Percentiles rank a stretch among this genome's conserved stretches.
phyloP scores from a whole-genome alignment of 2,329 filamentous ascomycete species.

The Fusarium coffeatum region DNA sequence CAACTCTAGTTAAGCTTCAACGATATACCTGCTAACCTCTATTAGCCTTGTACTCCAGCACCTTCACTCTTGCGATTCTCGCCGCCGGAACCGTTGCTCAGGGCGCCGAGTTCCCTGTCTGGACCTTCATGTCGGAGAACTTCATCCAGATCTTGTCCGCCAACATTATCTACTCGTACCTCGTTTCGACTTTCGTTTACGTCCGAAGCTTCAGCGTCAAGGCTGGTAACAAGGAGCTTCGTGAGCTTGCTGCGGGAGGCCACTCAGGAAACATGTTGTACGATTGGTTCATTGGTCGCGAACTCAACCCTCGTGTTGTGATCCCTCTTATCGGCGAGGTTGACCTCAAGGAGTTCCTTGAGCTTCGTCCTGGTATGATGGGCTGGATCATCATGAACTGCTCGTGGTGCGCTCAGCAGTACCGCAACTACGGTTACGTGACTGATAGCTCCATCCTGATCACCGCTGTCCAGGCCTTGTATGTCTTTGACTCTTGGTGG shows the following conservation, averaged over 20 bases:
- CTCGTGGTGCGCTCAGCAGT: constrained; percentile 87
- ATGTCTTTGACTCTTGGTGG: constrained; percentile 85
- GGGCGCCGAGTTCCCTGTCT: constrained; percentile 85
- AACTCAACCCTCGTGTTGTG: constrained; percentile 87
- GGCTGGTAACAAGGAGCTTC: constrained; percentile 75
- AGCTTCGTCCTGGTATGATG: constrained; percentile 90
- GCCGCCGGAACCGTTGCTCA: constrained; percentile 80
- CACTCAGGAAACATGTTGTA: constrained; percentile 87
- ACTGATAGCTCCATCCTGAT: constrained; percentile 89
- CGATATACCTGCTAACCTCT: constrained; percentile 24
- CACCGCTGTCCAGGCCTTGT: constrained; percentile 80
- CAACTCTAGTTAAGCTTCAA: constrained; percentile 16
- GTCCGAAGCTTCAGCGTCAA: constrained; percentile 84
- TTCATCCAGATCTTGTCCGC: constrained; percentile 86
- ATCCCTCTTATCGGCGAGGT: constrained; percentile 85
- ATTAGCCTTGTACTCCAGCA: constrained; percentile 78
- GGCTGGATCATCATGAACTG: constrained; percentile 90
- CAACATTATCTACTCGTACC: constrained; percentile 81
- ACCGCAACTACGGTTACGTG: constrained; percentile 83
- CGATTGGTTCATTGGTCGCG: constrained; percentile 96
- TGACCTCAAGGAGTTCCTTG: constrained; percentile 90
- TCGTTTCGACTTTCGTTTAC: constrained; percentile 82
- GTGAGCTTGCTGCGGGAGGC: constrained; percentile 85
- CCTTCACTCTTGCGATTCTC: constrained; percentile 76
- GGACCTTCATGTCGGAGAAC: constrained; percentile 94